Base-by-base conservation (phyloP, 441 rosid species). In the Isatis lusitanica region DNA sequence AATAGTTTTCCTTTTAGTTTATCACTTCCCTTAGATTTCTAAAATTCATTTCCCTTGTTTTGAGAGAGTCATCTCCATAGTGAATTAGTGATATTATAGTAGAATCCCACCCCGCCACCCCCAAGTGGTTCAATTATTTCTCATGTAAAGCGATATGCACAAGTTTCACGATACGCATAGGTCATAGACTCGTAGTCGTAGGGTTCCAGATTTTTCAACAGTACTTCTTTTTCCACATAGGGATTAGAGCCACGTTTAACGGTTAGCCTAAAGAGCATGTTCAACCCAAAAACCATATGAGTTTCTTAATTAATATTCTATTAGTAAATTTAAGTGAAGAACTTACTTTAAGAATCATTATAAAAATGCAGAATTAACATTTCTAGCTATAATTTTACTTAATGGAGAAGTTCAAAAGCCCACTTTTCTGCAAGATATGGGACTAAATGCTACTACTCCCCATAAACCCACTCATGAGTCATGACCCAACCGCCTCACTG, bases 111-210 rank as follows among this genome's bases (percentile, higher is more conserved):
- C 24, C 24, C 24, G n/a, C 24, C 24, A 21, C 24, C 2, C 2
- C 24, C 24, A 21, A 21, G 24, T 48, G 53, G 53, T 60, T 4
- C 68, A 47, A 50, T n/a, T 52, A 47, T 9, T 60, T 11, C 30
- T 33, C 4, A 21, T 9, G 33, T 48, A 60, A 60, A 50, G 39
- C 21, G 53, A 35, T 43, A 63, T 55, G 48, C 28, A 64, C 53
- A 56, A 64, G 43, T 40, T 63, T 72, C 64, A 63, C 63, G 70
- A 53, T 63, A 7, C 21, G 18, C 40, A 56, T 55, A 30, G 12
- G 16, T 55, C 39, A 55, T 31, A 55, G 39, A 31, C 39, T 56
- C 31, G 16, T 57, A 73, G 43, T 56, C 31, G 16, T 57, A 73
- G 43, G 26, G 42, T 5, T 56, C 60, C 18, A 9, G 39, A 60